Evolutionary conservation across 805 yeast species (phyloP), one percentile per base, ranked within the genome.

Genomic region (Lachancea sp.): DNA sequence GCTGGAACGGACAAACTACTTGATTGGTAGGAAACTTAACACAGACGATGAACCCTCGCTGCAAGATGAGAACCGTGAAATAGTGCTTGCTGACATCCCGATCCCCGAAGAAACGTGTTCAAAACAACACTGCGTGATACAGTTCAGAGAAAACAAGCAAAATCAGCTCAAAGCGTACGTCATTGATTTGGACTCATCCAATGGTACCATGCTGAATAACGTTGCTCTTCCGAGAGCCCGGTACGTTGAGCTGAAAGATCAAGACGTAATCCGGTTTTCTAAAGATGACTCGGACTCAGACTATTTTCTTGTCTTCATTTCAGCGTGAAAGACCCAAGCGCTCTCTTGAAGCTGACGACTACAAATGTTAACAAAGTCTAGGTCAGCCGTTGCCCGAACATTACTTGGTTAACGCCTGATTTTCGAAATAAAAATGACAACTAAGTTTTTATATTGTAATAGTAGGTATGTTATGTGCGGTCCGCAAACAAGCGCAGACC

Each of bases 121-220:
- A 0, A 68, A 68, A 39, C 77, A 74, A 51, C 79, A 75, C 51
- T 77, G 78, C 17, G 78, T 64, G 0, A 59, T 75, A 7, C 79
- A 74, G 48, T 74, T 70, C 49, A 56, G 50, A 12, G 41, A 50
- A 3, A 51, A 41, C 17, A 22, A 42, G 17, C 41, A 50, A 4
- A 50, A 41, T 15, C 27, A 42, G 17, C 42, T 61, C 20, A 54
- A 54, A n/a, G 70, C 71, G 5, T 75, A 71, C 47, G 45, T 75
- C 8, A 70, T 73, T 33, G 79, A 75, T 49, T 53, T 75, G 29
- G 73, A 72, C 18, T 71, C 77, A 0, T 65, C 74, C 7, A 70
- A 74, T 53, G 78, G 78, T 0, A 74, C 79, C 1, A 50, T 54
- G 7, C 47, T 75, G 34, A 74, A 74, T 52, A 71, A 65, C 4